phyloP scores from a whole-genome alignment of 1,284 basidiomycete species.

The Apiotrichum akiyoshidainum region DNA sequence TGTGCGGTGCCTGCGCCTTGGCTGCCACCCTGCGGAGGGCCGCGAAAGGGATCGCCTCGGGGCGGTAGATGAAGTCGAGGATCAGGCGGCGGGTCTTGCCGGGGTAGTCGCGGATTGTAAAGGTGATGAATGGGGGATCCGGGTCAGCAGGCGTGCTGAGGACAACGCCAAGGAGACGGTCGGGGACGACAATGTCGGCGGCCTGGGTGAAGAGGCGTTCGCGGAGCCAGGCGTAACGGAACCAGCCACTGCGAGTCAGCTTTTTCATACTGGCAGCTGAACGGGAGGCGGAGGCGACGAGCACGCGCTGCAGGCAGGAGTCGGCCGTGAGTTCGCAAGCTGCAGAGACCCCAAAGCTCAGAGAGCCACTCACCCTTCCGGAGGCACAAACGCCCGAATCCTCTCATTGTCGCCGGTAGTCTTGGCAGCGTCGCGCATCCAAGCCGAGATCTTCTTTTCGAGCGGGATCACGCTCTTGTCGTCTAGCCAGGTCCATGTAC shows the following conservation, averaged over 20 bases:
- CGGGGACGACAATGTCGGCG: background rate
- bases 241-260: background rate
- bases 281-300: too few relatives aligned
- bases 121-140: background rate
- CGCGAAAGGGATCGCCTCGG: background rate
- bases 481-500: background rate
- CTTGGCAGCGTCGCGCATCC: background rate
- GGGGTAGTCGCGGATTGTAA: background rate
- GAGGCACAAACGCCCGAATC: background rate
- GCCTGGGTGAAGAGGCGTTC: background rate
- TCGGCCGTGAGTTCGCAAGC: too few relatives aligned
- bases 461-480: background rate
- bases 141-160: background rate
- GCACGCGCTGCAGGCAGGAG: too few relatives aligned
- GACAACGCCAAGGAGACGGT: background rate
- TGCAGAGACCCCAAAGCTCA: background rate
- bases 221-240: background rate
- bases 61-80: background rate
- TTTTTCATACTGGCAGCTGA: too few relatives aligned
- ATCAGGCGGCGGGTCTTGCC: background rate
- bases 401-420: background rate
- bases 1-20: constrained; percentile 4
- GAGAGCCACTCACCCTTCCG: background rate
- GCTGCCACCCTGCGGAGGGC: background rate
- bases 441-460: background rate